phyloP scores from a whole-genome alignment of 23 red algal genomes.

The Gracilaria vermiculophylla region DNA sequence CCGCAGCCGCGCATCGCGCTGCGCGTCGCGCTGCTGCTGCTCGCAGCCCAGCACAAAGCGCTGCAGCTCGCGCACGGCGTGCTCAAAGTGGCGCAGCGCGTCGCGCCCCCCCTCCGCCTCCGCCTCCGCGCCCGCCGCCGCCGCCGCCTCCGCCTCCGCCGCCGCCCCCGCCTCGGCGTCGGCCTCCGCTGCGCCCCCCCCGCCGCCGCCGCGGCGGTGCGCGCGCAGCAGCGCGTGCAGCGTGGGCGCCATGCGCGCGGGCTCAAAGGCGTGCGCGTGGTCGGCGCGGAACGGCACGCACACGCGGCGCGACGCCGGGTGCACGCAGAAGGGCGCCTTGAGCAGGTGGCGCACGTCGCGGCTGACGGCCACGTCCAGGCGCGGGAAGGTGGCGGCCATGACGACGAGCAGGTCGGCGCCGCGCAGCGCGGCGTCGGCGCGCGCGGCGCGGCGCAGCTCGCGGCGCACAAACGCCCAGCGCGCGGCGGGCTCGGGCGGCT shows the following conservation, averaged over 20 bases:
- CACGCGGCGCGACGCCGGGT: conserved; percentile 90
- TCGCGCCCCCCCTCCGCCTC: too few species aligned
- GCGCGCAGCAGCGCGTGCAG: conserved; percentile 54
- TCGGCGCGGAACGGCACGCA: conserved; percentile 87
- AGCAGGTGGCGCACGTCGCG: conserved; percentile 90
- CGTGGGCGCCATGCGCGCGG: conserved; percentile 48
- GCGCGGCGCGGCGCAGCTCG: conserved; percentile 22
- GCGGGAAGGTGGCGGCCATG: conserved; percentile 75
- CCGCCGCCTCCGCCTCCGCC: too few species aligned
- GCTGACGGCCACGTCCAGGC: conserved; percentile 91
- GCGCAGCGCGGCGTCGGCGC: conserved; percentile 3
- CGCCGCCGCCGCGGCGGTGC: conserved; percentile 28
- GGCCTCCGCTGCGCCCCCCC: too few species aligned
- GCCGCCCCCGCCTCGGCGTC: too few species aligned
- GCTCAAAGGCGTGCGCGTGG: conserved; percentile 55
- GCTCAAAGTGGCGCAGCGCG: too few species aligned
- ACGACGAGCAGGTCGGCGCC: background rate
- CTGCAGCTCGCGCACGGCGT: too few species aligned
- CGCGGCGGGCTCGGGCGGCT: too few species aligned
- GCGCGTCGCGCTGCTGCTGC: too few species aligned
- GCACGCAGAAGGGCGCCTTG: conserved; percentile 96
- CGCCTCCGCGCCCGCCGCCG: too few species aligned
- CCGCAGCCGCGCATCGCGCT: too few species aligned
- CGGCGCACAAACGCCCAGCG: too few species aligned
- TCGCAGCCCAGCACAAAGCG: too few species aligned